Conservation (phyloP, 1,139 yeast genomes). For the Zygoascus sp. region DNA sequence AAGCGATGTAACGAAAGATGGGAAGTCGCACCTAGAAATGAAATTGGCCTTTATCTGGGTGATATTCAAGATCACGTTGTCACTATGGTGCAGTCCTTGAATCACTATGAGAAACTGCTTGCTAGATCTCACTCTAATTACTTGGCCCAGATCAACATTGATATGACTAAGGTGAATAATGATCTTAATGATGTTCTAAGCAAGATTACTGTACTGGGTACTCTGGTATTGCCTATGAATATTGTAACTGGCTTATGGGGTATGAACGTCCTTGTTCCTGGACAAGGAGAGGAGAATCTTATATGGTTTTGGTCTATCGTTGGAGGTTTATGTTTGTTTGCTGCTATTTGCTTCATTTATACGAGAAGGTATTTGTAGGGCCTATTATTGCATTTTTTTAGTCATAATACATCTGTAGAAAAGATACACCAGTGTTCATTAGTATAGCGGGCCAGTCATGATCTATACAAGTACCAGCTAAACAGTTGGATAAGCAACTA, state of each 20-base stretch:
- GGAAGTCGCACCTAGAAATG: conserved; percentile 69
- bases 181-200: conserved; percentile 96
- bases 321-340: conserved; percentile 32
- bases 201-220: conserved; percentile 88
- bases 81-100: conserved; percentile 91
- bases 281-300: conserved; percentile 59
- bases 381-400: neutral
- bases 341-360: conserved; percentile 30
- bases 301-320: conserved; percentile 65
- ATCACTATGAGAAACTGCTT: conserved; percentile 87
- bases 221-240: conserved; percentile 89
- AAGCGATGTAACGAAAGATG: conserved; percentile 83
- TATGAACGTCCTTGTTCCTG: conserved; percentile 95
- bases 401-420: neutral
- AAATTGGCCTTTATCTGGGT: conserved; percentile 83
- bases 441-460: neutral
- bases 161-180: conserved; percentile 95
- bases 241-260: conserved; percentile 98
- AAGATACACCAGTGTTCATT: neutral
- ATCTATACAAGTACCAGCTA: neutral
- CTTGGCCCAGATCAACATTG: conserved; percentile 92
- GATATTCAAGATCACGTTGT: conserved; percentile 84
- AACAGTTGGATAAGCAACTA: neutral
- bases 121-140: conserved; percentile 94
- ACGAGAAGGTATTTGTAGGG: neutral